Evolutionary conservation across 2,329 filamentous ascomycete genomes (phyloP).

Genomic region (Botrytis tulipae): DNA sequence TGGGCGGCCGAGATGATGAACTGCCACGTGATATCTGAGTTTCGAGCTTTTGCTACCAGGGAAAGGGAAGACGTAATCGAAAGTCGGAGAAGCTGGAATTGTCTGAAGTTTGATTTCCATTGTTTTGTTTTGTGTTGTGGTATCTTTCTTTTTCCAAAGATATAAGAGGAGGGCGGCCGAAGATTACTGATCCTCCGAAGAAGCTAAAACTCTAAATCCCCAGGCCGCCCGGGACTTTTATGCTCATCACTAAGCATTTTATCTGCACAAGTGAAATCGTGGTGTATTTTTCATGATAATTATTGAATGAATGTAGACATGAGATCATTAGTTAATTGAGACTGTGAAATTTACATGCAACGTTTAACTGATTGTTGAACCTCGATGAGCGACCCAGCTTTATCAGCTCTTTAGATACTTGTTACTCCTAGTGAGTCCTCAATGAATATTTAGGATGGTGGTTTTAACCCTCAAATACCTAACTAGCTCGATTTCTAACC

Average conservation of each 20-base stretch:
- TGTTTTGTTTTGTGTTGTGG: background rate
- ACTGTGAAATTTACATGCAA: background rate
- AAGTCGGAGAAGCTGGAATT: background rate
- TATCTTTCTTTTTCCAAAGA: background rate
- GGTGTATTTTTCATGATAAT: background rate
- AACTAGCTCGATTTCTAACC: background rate
- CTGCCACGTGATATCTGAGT: rapidly evolving
- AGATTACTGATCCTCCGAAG: background rate
- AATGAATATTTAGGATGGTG: background rate
- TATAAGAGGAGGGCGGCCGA: background rate
- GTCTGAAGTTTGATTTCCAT: too few relatives aligned
- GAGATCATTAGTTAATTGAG: background rate
- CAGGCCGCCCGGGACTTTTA: background rate
- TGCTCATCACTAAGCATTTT: background rate
- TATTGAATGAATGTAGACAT: background rate
- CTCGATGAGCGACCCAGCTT: background rate
- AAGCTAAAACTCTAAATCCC: background rate
- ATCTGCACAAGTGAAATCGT: background rate
- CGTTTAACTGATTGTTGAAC: background rate
- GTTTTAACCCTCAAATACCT: background rate
- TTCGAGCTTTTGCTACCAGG: background rate
- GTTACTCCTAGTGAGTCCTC: background rate
- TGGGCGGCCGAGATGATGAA: background rate
- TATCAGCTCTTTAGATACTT: background rate
- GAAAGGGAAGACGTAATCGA: background rate